These are phyloP conservation scores for Trichoderma semiorbis DNA, from an alignment of 2,329 filamentous ascomycete species.

Conservation along the genomic window DNA sequence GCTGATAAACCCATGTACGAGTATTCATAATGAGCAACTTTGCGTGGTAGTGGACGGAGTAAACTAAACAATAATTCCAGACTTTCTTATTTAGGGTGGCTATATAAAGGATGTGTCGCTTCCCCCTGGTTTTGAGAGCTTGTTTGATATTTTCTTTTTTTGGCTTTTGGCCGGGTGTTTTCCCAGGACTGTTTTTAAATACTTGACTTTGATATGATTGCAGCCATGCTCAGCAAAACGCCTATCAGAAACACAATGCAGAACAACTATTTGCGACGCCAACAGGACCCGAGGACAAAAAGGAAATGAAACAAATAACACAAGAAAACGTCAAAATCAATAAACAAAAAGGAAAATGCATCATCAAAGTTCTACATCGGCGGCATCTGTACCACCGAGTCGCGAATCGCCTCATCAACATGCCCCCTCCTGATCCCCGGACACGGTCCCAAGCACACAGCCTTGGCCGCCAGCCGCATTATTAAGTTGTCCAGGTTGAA, in stretches of 20 bases:
- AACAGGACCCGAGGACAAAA: not conserved
- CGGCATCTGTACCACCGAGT: not conserved
- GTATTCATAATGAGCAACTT: not conserved
- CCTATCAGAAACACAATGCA: not conserved
- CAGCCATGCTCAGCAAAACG: not conserved
- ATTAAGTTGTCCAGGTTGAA: constrained; percentile 10
- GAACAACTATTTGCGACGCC: not conserved
- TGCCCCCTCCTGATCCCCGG: constrained; percentile 6
- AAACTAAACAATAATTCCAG: not conserved
- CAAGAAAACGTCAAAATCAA: not conserved
- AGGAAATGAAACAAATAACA: not conserved
- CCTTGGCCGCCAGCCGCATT: not conserved
- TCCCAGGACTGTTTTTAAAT: not conserved
- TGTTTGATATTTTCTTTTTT: not conserved
- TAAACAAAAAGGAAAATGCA: not conserved
- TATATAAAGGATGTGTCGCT: not conserved
- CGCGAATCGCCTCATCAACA: constrained; percentile 11
- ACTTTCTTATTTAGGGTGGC: not conserved
- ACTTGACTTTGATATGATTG: not conserved
- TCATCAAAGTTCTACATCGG: not conserved
- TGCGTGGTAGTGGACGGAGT: not conserved
- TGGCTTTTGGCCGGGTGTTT: not conserved
- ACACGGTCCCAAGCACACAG: constrained; percentile 5
- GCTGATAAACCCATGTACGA: not conserved
- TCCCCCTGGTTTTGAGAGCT: not conserved